Evolutionary conservation across 106 monocot species (phyloP).

Genomic region (Phalaenopsis aphrodite): DNA sequence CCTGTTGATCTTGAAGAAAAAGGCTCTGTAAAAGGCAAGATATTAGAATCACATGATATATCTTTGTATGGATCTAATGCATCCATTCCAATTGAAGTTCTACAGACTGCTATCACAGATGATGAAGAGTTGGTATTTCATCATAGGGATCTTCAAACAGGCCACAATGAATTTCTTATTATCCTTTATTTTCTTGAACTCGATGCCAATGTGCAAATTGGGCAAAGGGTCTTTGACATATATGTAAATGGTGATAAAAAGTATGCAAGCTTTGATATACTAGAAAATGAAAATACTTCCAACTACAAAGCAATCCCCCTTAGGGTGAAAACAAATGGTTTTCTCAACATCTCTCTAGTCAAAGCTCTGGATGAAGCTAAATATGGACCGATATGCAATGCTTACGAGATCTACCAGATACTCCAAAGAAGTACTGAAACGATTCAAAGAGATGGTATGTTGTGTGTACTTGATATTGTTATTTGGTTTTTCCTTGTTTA

Average conservation of each 20-base stretch:
- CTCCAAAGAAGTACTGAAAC: slow-evolving; percentile 25
- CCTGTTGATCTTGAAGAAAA: background rate
- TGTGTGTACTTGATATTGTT: background rate
- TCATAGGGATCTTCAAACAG: slow-evolving; percentile 12
- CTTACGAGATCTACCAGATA: slow-evolving; percentile 34
- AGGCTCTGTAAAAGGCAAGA: background rate
- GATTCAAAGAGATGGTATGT: slow-evolving; percentile 21
- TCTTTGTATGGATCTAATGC: slow-evolving; percentile 11
- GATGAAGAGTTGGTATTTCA: slow-evolving; percentile 12
- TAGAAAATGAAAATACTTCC: slow-evolving; percentile 10
- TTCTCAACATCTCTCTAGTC: slow-evolving; percentile 28
- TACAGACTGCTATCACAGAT: slow-evolving; percentile 17
- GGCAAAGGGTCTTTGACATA: slow-evolving; percentile 26
- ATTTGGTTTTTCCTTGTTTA: slow-evolving; percentile 10
- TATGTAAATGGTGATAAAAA: slow-evolving; percentile 25
- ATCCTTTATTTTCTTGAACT: slow-evolving; percentile 32
- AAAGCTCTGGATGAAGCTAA: slow-evolving; percentile 6
- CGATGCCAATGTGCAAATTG: slow-evolving; percentile 11
- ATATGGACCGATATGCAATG: slow-evolving; percentile 38
- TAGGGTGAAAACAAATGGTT: slow-evolving; percentile 17
- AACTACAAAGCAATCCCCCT: slow-evolving; percentile 13
- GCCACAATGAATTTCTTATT: slow-evolving; percentile 14
- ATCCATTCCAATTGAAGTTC: slow-evolving; percentile 27
- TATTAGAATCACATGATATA: slow-evolving; percentile 9
- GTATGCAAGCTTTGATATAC: slow-evolving; percentile 22